Conservation (phyloP, 2,329 filamentous ascomycete species). For the Alternaria triticimaculans region DNA sequence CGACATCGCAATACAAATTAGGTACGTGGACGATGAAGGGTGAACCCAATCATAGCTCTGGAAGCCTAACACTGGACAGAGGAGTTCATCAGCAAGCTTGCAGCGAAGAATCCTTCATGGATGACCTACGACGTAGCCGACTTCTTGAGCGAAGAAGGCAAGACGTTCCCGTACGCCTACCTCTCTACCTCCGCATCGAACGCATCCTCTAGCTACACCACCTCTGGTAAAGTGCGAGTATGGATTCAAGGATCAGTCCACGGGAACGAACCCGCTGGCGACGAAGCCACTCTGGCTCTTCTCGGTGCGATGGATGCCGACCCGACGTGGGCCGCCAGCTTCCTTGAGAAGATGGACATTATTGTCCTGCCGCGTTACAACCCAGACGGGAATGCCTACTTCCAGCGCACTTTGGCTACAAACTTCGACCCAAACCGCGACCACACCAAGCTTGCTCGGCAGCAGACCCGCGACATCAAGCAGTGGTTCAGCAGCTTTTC, state of each 20-base stretch:
- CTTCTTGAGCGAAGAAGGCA: slow-evolving; percentile 45
- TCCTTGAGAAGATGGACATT: slow-evolving; percentile 45
- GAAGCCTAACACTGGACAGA: slow-evolving; percentile 10
- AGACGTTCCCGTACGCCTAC: slow-evolving; percentile 40
- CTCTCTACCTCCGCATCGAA: slow-evolving; percentile 27
- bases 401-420: slow-evolving; percentile 45
- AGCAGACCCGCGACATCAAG: slow-evolving; percentile 47
- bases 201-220: neutral
- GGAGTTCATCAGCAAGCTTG: slow-evolving; percentile 34
- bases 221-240: slow-evolving; percentile 40
- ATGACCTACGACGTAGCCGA: slow-evolving; percentile 34
- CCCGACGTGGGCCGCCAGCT: slow-evolving; percentile 36
- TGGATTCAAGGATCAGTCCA: slow-evolving; percentile 49
- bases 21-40: slow-evolving; percentile 8
- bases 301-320: slow-evolving; percentile 46
- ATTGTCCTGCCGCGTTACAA: slow-evolving; percentile 47
- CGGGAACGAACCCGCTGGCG: slow-evolving; percentile 49
- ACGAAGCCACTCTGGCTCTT: slow-evolving; percentile 45
- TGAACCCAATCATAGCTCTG: neutral
- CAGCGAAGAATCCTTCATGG: slow-evolving; percentile 42
- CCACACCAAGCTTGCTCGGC: slow-evolving; percentile 45
- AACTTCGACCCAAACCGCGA: slow-evolving; percentile 49
- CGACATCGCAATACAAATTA: slow-evolving; percentile 35
- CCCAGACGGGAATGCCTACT: slow-evolving; percentile 47
- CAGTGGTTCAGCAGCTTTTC: slow-evolving; percentile 37